These are phyloP conservation scores for Tricholoma bakamatsutake DNA, from an alignment of 768 basidiomycete genomes.

Conservation along the genomic window DNA sequence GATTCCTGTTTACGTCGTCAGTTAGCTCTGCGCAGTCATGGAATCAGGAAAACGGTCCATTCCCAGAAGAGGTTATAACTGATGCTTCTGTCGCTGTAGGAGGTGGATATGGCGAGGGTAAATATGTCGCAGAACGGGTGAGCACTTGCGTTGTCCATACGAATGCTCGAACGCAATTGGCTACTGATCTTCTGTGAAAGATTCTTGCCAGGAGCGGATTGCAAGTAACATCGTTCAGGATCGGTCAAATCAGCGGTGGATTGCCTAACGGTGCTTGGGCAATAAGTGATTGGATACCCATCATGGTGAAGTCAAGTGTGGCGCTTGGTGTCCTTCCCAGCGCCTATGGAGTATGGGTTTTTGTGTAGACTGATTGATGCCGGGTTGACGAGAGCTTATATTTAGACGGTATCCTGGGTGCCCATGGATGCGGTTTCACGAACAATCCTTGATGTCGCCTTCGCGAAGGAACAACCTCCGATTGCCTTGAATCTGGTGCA, in stretches of 20 bases:
- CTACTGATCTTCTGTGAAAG: constrained; percentile 6
- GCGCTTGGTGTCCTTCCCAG: constrained; percentile 14
- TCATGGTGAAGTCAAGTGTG: too few relatives aligned
- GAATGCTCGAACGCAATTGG: not conserved
- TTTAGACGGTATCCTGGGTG: constrained; percentile 22
- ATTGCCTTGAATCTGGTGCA: too few relatives aligned
- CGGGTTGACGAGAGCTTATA: not conserved
- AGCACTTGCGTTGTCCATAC: constrained; percentile 10
- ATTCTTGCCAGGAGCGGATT: constrained; percentile 9
- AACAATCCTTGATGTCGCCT: too few relatives aligned
- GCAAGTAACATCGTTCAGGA: too few relatives aligned
- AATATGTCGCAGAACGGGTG: constrained; percentile 13
- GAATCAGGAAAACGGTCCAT: constrained; percentile 21
- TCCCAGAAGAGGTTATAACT: constrained; percentile 28
- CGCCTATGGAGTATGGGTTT: constrained; percentile 26
- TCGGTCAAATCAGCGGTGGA: too few relatives aligned
- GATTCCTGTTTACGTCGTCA: constrained; percentile 36
- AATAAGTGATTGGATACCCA: too few relatives aligned
- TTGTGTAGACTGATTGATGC: not conserved
- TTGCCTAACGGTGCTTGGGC: too few relatives aligned
- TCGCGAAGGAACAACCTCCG: too few relatives aligned
- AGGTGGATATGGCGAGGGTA: constrained; percentile 37
- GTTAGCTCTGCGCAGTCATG: constrained; percentile 27
- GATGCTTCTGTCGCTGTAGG: constrained; percentile 30
- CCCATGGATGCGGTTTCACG: too few relatives aligned